Evolutionary conservation across 345 rosid genomes (phyloP), one percentile per base, ranked within the genome.

Genomic region (Brassica cretica): DNA sequence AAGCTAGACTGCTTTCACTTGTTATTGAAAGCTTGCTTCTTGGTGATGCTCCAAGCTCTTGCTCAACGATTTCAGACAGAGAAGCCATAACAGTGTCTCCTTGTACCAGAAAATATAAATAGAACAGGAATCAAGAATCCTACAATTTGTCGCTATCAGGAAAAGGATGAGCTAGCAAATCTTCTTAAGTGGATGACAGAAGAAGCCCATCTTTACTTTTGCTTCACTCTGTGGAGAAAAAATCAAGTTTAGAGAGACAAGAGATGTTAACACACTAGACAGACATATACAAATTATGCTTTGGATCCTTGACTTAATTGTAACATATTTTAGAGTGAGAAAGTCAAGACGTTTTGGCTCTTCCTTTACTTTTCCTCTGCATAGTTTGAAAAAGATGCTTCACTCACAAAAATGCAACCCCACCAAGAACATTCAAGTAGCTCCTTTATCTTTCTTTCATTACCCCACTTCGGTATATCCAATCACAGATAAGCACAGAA

Each of bases 1-100:
- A 87, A 56, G 98, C 98, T 64, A 94, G 91, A 77, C 89, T 89
- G 70, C 85, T 81, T 71, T 79, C 84, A 76, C 87, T 88, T 64
- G 90, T 81, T 78, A 83, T 84, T 29, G 83, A 68, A 58, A 79
- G 82, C 21, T 75, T 80, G 76, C 60, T 75, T 80, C 76, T 75
- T 27, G 12, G 19, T 65, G 79, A 70, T 58, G 49, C 3, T 80
- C 16, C 64, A 51, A 65, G 15, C 70, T 82, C 82, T 77, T 72
- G 76, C 63, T 78, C 71, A 1, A 73, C 68, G 41, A 64, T 62
- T 71, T 55, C 74, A 78, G 70, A 81, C 39, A 78, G 69, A 82
- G 85, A n/a, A 67, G 73, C 79, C 83, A 80, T 80, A 53, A 55
- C 68, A 55, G 68, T 64, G 30, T 51, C 8, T 74, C 19, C 14